phyloP scores from a whole-genome alignment of 192 early-diverging fungal species.

The Dispira simplex region DNA sequence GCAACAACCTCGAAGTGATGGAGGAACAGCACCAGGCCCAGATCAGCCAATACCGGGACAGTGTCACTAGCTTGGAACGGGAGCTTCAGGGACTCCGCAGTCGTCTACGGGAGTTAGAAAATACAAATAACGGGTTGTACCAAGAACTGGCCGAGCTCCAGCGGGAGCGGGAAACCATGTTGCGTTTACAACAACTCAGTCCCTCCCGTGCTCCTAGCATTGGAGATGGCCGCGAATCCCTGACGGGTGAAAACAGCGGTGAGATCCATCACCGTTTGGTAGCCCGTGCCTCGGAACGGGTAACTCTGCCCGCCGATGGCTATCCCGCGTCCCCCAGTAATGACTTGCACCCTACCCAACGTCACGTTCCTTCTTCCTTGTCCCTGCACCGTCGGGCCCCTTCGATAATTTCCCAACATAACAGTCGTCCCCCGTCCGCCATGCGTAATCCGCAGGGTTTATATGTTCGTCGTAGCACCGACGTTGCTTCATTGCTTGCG shows the following conservation, averaged over 20 bases:
- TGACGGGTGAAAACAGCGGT: neutral
- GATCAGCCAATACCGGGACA: neutral
- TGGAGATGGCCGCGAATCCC: no score
- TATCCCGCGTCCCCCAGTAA: neutral
- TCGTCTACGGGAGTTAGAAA: neutral
- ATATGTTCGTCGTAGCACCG: constrained; percentile 8
- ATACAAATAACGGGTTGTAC: neutral
- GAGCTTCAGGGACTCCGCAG: constrained; percentile 5
- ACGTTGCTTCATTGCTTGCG: constrained; percentile 6
- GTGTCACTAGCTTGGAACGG: neutral
- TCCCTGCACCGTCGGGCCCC: neutral
- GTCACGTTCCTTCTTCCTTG: neutral
- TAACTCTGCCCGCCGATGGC: neutral
- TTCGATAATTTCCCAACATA: neutral
- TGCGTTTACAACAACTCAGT: no score
- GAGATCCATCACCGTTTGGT: neutral
- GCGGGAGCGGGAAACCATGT: constrained; percentile 2
- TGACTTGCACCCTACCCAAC: neutral
- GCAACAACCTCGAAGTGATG: neutral
- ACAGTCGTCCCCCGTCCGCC: neutral
- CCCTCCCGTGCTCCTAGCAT: no score
- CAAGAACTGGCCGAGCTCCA: neutral
- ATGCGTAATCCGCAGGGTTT: neutral
- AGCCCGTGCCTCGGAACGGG: neutral
- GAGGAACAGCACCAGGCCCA: neutral